Conservation (phyloP, 2,329 filamentous ascomycete genomes). For the Rhinocladiella similis region DNA sequence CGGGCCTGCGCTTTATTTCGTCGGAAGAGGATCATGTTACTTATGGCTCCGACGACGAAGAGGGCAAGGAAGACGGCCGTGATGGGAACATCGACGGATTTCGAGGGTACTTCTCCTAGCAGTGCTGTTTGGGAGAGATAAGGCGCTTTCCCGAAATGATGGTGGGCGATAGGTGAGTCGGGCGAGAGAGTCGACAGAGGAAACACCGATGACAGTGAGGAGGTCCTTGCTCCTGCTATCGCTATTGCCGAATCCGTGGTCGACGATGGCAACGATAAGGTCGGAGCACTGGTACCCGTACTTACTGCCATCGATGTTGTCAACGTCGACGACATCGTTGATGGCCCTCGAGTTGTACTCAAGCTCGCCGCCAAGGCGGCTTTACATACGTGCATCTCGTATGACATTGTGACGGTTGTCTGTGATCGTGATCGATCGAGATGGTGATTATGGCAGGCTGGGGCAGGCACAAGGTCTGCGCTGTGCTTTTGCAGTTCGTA, state of each 20-base stretch:
- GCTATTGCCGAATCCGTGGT: background rate
- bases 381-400: too few relatives aligned
- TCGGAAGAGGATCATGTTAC: conserved; percentile 48
- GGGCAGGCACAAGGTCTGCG: too few relatives aligned
- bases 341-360: too few relatives aligned
- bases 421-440: too few relatives aligned
- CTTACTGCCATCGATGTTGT: too few relatives aligned
- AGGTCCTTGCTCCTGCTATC: background rate
- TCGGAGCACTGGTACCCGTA: background rate
- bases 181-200: background rate
- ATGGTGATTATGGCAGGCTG: too few relatives aligned
- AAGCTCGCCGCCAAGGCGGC: too few relatives aligned
- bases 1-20: conserved; percentile 43
- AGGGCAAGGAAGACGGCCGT: conserved; percentile 61
- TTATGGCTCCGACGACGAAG: conserved; percentile 43
- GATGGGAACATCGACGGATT: conserved; percentile 50
- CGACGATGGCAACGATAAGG: background rate
- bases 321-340: too few relatives aligned
- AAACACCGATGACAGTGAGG: background rate
- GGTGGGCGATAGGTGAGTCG: background rate
- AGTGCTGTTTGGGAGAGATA: conserved; percentile 35
- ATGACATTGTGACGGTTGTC: too few relatives aligned
- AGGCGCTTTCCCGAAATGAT: conserved; percentile 13
- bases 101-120: conserved; percentile 52
- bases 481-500: too few relatives aligned